Conservation (phyloP, 2,329 filamentous ascomycete genomes). For the Aspergillus fijiensis region DNA sequence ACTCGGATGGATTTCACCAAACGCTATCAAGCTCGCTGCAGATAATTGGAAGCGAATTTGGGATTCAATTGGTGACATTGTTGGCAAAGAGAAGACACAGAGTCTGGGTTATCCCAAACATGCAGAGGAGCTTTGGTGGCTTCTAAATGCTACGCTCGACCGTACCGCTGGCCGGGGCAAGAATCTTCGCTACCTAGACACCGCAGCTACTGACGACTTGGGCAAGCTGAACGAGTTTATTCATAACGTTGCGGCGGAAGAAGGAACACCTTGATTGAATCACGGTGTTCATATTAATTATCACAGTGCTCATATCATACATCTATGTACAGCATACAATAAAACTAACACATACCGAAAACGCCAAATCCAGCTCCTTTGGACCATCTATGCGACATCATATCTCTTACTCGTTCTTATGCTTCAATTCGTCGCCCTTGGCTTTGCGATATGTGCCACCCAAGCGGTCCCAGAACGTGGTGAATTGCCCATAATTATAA, state of each 20-base stretch:
- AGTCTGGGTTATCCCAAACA: constrained; percentile 34
- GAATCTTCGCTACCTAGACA: constrained; percentile 27
- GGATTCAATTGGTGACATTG: constrained; percentile 17
- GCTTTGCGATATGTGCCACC: constrained; percentile 61
- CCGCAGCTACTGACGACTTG: constrained; percentile 30
- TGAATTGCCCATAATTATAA: constrained; percentile 95
- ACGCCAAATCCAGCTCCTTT: neutral
- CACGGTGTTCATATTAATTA: neutral
- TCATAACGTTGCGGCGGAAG: constrained; percentile 18
- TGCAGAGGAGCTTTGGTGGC: constrained; percentile 33
- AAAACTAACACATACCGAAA: neutral
- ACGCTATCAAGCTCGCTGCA: constrained; percentile 28
- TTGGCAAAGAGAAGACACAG: constrained; percentile 23
- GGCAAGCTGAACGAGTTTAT: constrained; percentile 34
- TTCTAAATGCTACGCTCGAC: constrained; percentile 29
- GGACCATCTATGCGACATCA: neutral
- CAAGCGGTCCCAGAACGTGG: constrained; percentile 85
- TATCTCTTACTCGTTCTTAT: constrained; percentile 7
- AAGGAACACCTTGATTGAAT: neutral
- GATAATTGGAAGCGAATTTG: constrained; percentile 32
- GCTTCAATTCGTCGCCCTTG: constrained; percentile 15
- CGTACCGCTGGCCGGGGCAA: constrained; percentile 15
- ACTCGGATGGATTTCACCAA: constrained; percentile 25
- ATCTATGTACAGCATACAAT: constrained; percentile 5
- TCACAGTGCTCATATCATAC: neutral